Conservation (phyloP, 306 rosid species). For the Fragaria vesca region DNA sequence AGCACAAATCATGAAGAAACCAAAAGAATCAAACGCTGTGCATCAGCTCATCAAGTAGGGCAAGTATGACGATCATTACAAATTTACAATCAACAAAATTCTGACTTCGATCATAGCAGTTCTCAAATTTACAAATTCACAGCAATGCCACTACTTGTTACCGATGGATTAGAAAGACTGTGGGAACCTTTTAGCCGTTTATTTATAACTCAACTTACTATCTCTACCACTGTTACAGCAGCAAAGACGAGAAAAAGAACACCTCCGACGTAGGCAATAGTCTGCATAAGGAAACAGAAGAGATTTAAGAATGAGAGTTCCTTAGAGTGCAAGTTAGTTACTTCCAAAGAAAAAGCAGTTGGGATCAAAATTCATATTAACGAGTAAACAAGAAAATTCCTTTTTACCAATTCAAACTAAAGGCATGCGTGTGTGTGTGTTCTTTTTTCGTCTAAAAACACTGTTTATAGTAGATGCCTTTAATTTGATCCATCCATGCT, state of each 20-base stretch:
- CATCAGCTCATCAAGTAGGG: neutral
- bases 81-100: slow-evolving; percentile 3
- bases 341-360: neutral
- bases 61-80: neutral
- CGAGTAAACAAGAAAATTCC: slow-evolving; percentile 9
- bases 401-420: slow-evolving; percentile 23
- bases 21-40: neutral
- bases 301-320: neutral
- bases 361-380: slow-evolving; percentile 6
- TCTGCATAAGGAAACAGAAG: slow-evolving; percentile 49
- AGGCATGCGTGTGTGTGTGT: neutral
- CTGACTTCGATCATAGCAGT: neutral
- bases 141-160: neutral
- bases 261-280: slow-evolving; percentile 80
- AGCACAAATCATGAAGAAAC: slow-evolving; percentile 1
- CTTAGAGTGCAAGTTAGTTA: neutral
- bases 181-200: neutral
- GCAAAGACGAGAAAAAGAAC: slow-evolving; percentile 93
- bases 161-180: neutral
- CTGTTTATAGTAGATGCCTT: slow-evolving; percentile 21
- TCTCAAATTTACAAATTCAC: neutral
- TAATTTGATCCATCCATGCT: slow-evolving; percentile 18
- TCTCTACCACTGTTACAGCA: slow-evolving; percentile 66
- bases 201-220: slow-evolving; percentile 44
- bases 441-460: neutral